These are phyloP conservation scores for Manihot esculenta DNA, from an alignment of 441 rosid genomes.

Conservation along the genomic window DNA sequence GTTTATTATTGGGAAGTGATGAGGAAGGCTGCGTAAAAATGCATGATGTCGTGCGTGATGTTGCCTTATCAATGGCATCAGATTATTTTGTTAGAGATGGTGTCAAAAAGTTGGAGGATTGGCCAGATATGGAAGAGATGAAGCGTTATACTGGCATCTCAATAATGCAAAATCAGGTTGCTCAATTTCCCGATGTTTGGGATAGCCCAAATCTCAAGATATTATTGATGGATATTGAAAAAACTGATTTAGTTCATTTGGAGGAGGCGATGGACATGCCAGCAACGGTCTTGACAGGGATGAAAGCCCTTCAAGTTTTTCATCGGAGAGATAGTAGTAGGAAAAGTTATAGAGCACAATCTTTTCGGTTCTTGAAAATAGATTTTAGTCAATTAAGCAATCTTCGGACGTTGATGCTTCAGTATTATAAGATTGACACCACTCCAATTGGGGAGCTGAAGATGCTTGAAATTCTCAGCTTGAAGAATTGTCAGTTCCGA, in stretches of 20 bases:
- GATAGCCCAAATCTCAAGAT: background rate
- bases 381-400: background rate
- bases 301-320: background rate
- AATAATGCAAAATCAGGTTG: background rate
- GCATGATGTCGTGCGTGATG: no score
- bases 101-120: background rate
- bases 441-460: background rate
- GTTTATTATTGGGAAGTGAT: no score
- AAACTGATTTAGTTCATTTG: no score
- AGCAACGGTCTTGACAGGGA: background rate
- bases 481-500: background rate
- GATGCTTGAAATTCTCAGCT: background rate
- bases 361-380: background rate
- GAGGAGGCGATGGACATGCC: background rate
- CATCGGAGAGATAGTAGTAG: background rate
- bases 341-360: no score
- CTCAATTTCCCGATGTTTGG: background rate
- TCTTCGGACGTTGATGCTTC: background rate
- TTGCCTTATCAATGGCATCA: no score
- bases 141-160: background rate
- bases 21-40: no score
- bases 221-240: background rate
- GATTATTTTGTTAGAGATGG: no score
- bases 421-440: background rate
- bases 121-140: background rate